Conservation (phyloP, 108 stramenopile species). For the Nannochloropsis oceanica region DNA sequence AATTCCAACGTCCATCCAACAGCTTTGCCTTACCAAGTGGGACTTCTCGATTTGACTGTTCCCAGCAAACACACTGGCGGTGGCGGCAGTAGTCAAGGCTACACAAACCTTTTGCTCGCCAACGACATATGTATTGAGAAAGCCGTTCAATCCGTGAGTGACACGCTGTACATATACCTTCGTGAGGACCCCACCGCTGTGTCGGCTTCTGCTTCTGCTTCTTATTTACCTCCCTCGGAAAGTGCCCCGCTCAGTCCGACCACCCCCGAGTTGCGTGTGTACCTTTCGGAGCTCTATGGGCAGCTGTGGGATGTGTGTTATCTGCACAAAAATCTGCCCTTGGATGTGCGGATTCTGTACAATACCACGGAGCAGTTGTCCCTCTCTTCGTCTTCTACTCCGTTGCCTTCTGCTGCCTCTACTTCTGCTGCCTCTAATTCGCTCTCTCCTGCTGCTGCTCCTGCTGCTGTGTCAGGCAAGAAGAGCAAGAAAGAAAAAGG, state of each 20-base stretch:
- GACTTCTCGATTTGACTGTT: background rate
- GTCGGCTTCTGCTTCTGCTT: background rate
- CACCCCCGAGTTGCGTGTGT: constrained; percentile 6
- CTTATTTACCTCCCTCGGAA: background rate
- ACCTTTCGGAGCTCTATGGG: constrained; percentile 18
- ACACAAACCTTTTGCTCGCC: background rate
- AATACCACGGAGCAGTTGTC: background rate
- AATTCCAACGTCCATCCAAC: background rate
- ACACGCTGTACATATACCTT: background rate
- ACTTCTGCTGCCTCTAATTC: background rate
- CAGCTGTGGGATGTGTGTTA: constrained; percentile 11
- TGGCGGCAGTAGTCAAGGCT: background rate
- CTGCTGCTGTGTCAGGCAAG: background rate
- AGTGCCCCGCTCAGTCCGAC: background rate
- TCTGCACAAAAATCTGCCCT: background rate
- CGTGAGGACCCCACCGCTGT: background rate
- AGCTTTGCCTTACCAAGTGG: background rate
- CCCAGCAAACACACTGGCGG: background rate
- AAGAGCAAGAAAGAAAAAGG: too few relatives aligned
- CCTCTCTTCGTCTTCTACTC: background rate
- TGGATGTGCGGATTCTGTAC: constrained; percentile 8
- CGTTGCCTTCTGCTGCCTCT: background rate
- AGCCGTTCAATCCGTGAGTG: background rate
- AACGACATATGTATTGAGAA: background rate
- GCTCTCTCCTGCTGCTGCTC: background rate